Evolutionary conservation across 495 filamentous ascomycete genomes (phyloP).

Genomic region (Hyaloscypha hepaticicola): DNA sequence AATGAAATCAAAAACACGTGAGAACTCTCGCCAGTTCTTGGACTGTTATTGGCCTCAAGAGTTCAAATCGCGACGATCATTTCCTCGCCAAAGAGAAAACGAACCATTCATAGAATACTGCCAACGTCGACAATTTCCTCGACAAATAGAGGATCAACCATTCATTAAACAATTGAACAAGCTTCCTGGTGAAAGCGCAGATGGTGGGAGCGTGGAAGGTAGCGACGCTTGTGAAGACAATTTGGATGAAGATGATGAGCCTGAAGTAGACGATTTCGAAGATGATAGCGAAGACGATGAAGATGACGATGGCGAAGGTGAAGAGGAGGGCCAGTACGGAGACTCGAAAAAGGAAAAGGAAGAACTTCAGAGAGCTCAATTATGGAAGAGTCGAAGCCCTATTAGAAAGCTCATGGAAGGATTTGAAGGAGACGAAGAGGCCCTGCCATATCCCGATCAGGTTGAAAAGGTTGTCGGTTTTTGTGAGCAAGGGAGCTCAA

Average conservation of each 20-base stretch:
- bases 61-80: not conserved
- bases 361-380: not conserved
- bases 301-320: not conserved
- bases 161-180: not conserved
- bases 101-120: not conserved
- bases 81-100: not conserved
- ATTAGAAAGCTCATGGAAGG: conserved; percentile 9
- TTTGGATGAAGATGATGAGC: not conserved
- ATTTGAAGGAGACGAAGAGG: conserved; percentile 2
- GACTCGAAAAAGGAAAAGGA: not conserved
- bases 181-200: not conserved
- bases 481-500: not conserved
- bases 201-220: not conserved
- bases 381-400: not conserved
- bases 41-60: not conserved
- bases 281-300: not conserved
- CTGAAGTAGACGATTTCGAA: not conserved
- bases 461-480: conserved; percentile 6
- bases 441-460: conserved; percentile 4
- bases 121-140: no score
- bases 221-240: not conserved
- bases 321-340: not conserved
- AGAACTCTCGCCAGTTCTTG: not conserved
- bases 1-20: not conserved
- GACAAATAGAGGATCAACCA: no score